phyloP scores from a whole-genome alignment of 345 rosid genomes.

The Tarenaya hassleriana region DNA sequence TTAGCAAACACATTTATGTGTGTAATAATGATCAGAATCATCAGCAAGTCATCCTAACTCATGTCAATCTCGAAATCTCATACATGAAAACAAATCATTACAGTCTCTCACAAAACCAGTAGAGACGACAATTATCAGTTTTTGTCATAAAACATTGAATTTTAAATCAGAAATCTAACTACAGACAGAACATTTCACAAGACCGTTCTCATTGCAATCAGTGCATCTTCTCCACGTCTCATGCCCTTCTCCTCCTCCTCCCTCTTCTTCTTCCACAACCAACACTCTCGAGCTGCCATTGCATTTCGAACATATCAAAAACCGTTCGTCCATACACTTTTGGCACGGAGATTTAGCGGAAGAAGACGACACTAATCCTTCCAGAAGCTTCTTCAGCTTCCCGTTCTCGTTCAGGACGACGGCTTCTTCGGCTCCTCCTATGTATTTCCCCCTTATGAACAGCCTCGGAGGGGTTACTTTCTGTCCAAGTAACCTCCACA shows the following conservation, averaged over 20 bases:
- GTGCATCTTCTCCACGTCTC: slow-evolving; percentile 39
- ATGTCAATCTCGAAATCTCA: no score
- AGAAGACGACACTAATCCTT: slow-evolving; percentile 18
- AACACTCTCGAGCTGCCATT: slow-evolving; percentile 60
- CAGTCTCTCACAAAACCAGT: no score
- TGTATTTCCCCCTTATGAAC: slow-evolving; percentile 64
- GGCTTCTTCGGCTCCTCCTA: slow-evolving; percentile 88
- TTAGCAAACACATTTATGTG: no score
- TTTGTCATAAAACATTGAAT: slow-evolving; percentile 10
- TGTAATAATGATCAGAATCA: no score
- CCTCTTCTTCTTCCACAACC: slow-evolving; percentile 18
- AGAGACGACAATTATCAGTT: background rate
- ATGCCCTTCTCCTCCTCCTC: no score
- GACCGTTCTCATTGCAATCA: slow-evolving; percentile 81
- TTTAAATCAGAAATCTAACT: no score
- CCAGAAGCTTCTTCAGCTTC: slow-evolving; percentile 63
- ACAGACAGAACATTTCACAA: slow-evolving; percentile 62
- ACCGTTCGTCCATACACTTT: slow-evolving; percentile 48
- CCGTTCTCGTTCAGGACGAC: slow-evolving; percentile 69
- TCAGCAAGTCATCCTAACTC: no score
- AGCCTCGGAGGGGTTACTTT: slow-evolving; percentile 69
- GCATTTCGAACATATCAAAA: slow-evolving; percentile 64
- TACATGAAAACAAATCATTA: no score
- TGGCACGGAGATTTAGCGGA: slow-evolving; percentile 32
- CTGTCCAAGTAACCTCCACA: slow-evolving; percentile 51